Evolutionary conservation across 2,329 filamentous ascomycete genomes (phyloP).

Genomic region (Botrytis pseudocinerea): DNA sequence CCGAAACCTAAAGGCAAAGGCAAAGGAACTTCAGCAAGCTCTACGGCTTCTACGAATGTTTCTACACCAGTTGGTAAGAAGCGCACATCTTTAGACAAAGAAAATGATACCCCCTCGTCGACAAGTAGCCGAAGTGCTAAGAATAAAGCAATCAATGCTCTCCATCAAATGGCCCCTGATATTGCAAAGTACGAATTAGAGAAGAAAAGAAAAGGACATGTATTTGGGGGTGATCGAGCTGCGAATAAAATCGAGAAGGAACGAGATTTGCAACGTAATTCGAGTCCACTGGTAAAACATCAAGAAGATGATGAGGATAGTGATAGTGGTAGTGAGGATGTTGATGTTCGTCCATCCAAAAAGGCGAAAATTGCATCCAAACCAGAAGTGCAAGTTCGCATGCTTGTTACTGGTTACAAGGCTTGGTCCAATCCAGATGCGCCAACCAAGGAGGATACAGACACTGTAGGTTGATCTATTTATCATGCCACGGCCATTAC

Average conservation of each 20-base stretch:
- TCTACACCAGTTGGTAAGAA: conserved; percentile 57
- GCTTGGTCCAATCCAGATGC: conserved; percentile 70
- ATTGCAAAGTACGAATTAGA: conserved; percentile 92
- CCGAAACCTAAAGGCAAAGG: conserved; percentile 23
- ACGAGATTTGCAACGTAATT: conserved; percentile 40
- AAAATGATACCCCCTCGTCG: conserved; percentile 79
- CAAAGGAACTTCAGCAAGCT: conserved; percentile 17
- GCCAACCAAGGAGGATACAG: conserved; percentile 69
- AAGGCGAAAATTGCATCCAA: conserved; percentile 60
- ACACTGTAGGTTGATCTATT: conserved; percentile 62
- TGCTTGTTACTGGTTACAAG: conserved; percentile 82
- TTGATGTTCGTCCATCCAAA: conserved; percentile 52
- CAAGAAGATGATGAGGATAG: conserved; percentile 44
- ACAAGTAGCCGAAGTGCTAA: conserved; percentile 86
- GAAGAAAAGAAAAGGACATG: conserved; percentile 67
- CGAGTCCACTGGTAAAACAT: conserved; percentile 42
- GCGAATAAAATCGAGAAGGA: conserved; percentile 59
- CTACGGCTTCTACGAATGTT: conserved; percentile 16
- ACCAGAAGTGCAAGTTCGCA: conserved; percentile 67
- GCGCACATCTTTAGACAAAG: conserved; percentile 62
- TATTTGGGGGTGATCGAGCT: conserved; percentile 65
- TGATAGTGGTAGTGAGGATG: conserved; percentile 47
- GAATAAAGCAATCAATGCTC: conserved; percentile 71
- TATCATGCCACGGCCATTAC: neutral
- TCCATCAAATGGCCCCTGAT: conserved; percentile 79